Evolutionary conservation across 2,329 filamentous ascomycete genomes (phyloP), one percentile per base, ranked within the genome.

Genomic region (Xylaria polymorpha): DNA sequence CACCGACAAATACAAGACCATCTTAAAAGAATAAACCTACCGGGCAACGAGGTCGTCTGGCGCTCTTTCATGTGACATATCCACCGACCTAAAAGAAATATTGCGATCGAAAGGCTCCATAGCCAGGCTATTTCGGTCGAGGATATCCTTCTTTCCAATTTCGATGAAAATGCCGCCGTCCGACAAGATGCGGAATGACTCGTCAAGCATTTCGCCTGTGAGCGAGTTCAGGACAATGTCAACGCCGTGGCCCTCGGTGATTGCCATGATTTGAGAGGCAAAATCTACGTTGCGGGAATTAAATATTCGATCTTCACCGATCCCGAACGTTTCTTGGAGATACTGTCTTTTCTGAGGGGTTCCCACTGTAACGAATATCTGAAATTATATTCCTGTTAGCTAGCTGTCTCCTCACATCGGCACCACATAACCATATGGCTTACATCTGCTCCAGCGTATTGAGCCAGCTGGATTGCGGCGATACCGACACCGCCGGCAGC

Each of bases 241-340:
- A 9, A 64, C 71, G 15, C 80, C 80, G 0, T 69, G 37, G 7
- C 79, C 75, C 4, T 65, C 46, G 0, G 80, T 81, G 0, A 44
- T 48, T 1, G 20, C 12, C 43, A 73, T 63, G n/a, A 81, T 74
- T 4, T 75, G 66, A 0, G 69, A 50, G 1, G 69, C 75, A 55
- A 83, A 82, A 1, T 70, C 65, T 12, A 68, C 61, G 50, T 76
- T 74, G 0, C 77, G 75, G 1, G 76, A 78, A 4, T 55, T 25
- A 14, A 67, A 67, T 20, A 83, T 80, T 29, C 74, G 78, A 12
- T 73, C 65, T 0, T 64, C n/a, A 0, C 74, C 74, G 18, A 83
- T 79, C 0, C 74, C 74, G 46, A 74, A 81, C 0, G 59, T 64
- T 0, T 74, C 61, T 4, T 66, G 66, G 0, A 83, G 66, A 12